phyloP scores from a whole-genome alignment of 345 rosid genomes.

The Ricinus communis region DNA sequence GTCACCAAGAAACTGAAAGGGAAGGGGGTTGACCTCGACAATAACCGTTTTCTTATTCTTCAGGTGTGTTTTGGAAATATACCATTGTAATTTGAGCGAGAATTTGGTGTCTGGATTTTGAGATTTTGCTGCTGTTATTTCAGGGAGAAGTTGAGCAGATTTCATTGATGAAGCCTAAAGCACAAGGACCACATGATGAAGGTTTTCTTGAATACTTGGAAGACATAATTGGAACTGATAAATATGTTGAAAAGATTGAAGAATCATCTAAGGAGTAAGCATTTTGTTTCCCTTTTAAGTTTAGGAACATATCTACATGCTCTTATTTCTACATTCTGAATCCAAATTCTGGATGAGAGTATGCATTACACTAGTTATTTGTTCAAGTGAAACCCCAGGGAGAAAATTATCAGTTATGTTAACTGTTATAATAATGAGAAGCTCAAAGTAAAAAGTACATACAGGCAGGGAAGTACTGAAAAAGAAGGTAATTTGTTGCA shows the following conservation, averaged over 20 bases:
- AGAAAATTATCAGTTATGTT: background rate
- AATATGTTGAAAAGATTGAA: constrained; percentile 90
- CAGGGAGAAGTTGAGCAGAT: constrained; percentile 99
- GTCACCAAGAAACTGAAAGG: constrained; percentile 86
- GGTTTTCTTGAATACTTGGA: constrained; percentile 97
- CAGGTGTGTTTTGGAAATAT: constrained; percentile 51
- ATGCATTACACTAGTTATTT: background rate
- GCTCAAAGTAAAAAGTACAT: background rate
- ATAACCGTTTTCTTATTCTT: constrained; percentile 96
- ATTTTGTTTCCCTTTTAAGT: constrained; percentile 5
- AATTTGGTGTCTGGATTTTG: constrained; percentile 7
- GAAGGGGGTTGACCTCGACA: constrained; percentile 97
- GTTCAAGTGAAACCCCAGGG: background rate
- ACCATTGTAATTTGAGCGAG: background rate
- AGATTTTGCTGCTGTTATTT: constrained; percentile 20
- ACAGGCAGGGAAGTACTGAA: background rate
- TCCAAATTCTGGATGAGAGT: background rate
- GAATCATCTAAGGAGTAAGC: constrained; percentile 81
- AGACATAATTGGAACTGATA: constrained; percentile 92
- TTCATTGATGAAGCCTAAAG: constrained; percentile 96
- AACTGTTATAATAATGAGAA: background rate
- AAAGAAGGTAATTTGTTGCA: background rate
- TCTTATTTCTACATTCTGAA: constrained; percentile 15
- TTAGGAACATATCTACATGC: background rate
- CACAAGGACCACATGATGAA: constrained; percentile 97